Base-by-base conservation (phyloP, 2,329 filamentous ascomycete species). In the Periglandula ipomoeae region DNA sequence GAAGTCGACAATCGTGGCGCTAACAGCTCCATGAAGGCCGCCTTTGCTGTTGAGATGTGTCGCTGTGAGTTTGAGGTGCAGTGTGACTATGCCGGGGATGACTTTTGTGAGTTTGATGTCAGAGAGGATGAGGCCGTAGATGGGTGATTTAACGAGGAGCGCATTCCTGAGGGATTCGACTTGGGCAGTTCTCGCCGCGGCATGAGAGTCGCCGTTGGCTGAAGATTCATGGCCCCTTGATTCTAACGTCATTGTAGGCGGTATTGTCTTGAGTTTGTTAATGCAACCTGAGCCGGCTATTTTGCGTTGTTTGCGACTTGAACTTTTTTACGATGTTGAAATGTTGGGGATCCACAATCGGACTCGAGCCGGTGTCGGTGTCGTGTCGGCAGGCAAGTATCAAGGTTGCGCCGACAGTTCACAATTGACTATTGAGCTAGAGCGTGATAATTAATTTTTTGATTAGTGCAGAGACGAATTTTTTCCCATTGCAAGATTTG, bases 1-100 rank as follows among this genome's bases (percentile, higher is more conserved):
- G 76, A 84, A 87, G 68, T 89, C 85, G 42, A 87, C 75, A 19
- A 89, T 73, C 1, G 84, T 79, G 0, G 84, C 84, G 24, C 80
- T 82, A 3, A 86, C 84, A 44, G 82, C 81, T 54, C 85, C 85
- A 65, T 89, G 85, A 8, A 89, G 73, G 19, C 77, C 79, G 5
- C 79, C 76, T 49, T 78, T 74, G 52, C 78, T 79, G 68, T 88
- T 88, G 62, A 87, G 73, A 63, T 88, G 85, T 54, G 74, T 72
- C 10, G 64, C 53, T 15, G 64, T 67, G 6, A 82, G 67, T 2
- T 63, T 61, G 23, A 84, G 68, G 1, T 65, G 70, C 9, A 76
- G 71, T 17, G 64, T 68, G 38, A 82, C 69, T 10, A 58, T 62
- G 24, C 79, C 80, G 43, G 63, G 64, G 1, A 63, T 55, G 9